These are phyloP conservation scores for Linum trigynum DNA, from an alignment of 345 rosid species.

Conservation along the genomic window DNA sequence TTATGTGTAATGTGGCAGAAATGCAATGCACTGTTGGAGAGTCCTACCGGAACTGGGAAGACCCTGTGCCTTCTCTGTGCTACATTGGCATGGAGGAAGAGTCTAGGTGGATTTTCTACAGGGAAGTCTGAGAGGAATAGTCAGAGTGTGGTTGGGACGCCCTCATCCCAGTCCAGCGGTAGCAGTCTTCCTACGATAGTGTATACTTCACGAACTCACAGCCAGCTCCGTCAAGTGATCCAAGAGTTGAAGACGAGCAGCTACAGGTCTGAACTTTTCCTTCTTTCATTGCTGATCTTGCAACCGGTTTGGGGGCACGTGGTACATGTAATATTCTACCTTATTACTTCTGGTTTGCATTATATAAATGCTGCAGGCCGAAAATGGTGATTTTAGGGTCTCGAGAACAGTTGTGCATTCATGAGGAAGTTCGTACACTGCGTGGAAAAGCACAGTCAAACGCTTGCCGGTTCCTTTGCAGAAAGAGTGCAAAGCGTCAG, in stretches of 20 bases:
- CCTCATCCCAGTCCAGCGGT: constrained; percentile 21
- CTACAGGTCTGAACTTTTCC: constrained; percentile 47
- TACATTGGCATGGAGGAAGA: constrained; percentile 96
- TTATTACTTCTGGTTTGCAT: constrained; percentile 5
- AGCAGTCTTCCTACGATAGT: constrained; percentile 56
- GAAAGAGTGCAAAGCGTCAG: constrained; percentile 41
- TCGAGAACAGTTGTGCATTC: constrained; percentile 85
- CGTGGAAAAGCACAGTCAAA: constrained; percentile 80
- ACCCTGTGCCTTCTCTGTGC: constrained; percentile 94
- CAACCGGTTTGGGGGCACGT: no score
- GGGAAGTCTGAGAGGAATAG: constrained; percentile 33
- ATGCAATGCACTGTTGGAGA: constrained; percentile 88
- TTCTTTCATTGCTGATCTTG: background rate
- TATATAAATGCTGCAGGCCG: constrained; percentile 50
- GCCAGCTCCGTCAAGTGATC: constrained; percentile 92
- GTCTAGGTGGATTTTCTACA: constrained; percentile 62
- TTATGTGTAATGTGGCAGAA: constrained; percentile 33
- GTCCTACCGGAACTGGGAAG: constrained; percentile 98
- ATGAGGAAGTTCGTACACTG: constrained; percentile 70
- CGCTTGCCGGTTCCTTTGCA: constrained; percentile 67
- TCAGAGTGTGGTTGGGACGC: constrained; percentile 18
- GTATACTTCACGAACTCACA: constrained; percentile 87
- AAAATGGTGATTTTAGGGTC: constrained; percentile 89
- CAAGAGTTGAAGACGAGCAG: constrained; percentile 76
- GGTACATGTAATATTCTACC: background rate